These are phyloP conservation scores for Auxenochlorella protothecoides DNA, from an alignment of 139 green algal genomes.

Conservation along the genomic window DNA sequence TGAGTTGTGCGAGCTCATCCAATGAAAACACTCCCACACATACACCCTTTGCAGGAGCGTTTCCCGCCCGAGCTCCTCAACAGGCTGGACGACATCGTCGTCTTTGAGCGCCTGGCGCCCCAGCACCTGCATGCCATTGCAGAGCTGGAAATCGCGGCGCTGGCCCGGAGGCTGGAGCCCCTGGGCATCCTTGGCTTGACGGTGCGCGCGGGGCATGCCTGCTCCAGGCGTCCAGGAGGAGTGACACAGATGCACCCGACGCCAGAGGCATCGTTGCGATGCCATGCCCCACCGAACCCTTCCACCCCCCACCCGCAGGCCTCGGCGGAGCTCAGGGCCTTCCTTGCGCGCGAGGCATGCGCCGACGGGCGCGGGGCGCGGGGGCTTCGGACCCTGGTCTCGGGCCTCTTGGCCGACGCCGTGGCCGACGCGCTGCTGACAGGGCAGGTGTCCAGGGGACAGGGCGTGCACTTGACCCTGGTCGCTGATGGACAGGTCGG, in stretches of 20 bases:
- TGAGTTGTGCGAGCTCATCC: not conserved
- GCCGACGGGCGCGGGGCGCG: constrained; percentile 44
- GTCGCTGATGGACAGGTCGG: no score
- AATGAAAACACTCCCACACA: not conserved
- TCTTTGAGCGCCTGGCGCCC: constrained; percentile 62
- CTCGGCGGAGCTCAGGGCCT: constrained; percentile 32
- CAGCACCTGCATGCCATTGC: constrained; percentile 54
- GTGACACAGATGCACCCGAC: constrained; percentile 29
- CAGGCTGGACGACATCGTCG: constrained; percentile 73
- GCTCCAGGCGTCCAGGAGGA: constrained; percentile 1
- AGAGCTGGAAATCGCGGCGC: constrained; percentile 26
- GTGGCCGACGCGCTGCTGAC: constrained; percentile 54
- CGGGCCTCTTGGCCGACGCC: constrained; percentile 43
- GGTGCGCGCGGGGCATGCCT: not conserved
- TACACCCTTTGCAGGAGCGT: constrained; percentile 26
- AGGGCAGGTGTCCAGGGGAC: constrained; percentile 23
- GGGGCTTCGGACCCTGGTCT: constrained; percentile 43
- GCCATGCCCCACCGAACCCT: constrained; percentile 24
- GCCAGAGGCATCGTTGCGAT: constrained; percentile 51
- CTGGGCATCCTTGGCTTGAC: constrained; percentile 28
- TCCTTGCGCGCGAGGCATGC: constrained; percentile 56
- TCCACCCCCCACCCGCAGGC: constrained; percentile 14
- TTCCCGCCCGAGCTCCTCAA: constrained; percentile 79
- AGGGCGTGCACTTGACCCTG: no score
- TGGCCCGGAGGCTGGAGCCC: constrained; percentile 41